phyloP scores from a whole-genome alignment of 768 basidiomycete species.

The Cytidiella melzeri region DNA sequence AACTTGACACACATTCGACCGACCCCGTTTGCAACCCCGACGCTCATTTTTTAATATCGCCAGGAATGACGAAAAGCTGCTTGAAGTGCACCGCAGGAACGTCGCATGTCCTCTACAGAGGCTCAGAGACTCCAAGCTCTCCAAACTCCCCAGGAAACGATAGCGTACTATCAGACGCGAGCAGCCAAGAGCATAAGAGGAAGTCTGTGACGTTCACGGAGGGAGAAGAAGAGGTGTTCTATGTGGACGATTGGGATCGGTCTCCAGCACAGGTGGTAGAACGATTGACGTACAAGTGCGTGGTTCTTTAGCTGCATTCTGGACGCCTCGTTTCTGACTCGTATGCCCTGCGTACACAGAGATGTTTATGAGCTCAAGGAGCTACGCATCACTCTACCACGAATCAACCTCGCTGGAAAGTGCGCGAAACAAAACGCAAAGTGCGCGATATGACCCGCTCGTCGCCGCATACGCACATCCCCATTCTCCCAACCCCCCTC shows the following conservation, averaged over 20 bases:
- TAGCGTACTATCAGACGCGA: background rate
- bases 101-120: background rate
- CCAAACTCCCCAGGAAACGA: conserved; percentile 2
- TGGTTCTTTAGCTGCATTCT: background rate
- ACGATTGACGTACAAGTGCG: conserved; percentile 16
- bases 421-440: background rate
- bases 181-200: conserved; percentile 3
- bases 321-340: background rate
- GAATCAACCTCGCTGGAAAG: conserved; percentile 4
- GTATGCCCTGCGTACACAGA: conserved; percentile 4
- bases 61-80: conserved; percentile 18
- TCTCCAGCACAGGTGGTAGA: conserved; percentile 14
- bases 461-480: background rate
- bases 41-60: too few species aligned
- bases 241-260: conserved; percentile 19
- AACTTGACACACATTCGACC: too few species aligned
- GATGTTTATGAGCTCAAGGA: conserved; percentile 20
- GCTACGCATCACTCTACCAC: conserved; percentile 14
- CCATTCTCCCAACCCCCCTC: too few species aligned
- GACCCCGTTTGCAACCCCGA: too few species aligned
- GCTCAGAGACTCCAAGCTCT: conserved; percentile 5
- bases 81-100: conserved; percentile 12
- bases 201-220: conserved; percentile 18
- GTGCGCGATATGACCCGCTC: background rate
- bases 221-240: conserved; percentile 16